A percentile compares a stretch with the other conserved stretches of the same genome.
Conservation (phyloP, 768 basidiomycete genomes). For the Termitomyces sp. region DNA sequence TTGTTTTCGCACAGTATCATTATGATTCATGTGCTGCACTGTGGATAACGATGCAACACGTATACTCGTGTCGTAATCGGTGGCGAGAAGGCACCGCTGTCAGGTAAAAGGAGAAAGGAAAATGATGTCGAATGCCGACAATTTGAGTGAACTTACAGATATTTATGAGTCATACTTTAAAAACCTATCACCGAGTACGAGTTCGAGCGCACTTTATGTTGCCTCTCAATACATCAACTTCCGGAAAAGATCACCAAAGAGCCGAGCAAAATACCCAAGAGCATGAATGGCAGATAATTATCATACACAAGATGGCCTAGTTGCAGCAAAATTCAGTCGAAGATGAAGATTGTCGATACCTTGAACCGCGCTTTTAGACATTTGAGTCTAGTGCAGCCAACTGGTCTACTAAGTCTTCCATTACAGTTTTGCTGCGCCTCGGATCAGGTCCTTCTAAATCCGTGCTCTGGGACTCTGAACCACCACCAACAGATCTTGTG, state of each 20-base stretch:
- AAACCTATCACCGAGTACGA: neutral
- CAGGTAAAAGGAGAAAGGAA: neutral
- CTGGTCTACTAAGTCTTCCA: conserved; percentile 83
- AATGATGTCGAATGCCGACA: neutral
- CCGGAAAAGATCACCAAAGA: neutral
- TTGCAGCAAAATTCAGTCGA: neutral
- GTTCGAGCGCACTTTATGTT: neutral
- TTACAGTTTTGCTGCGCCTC: conserved; percentile 48
- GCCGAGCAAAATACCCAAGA: neutral
- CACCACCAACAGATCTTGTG: conserved; percentile 30
- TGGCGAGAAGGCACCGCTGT: neutral
- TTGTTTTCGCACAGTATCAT: neutral
- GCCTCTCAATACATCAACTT: neutral
- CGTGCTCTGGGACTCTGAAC: conserved; percentile 14
- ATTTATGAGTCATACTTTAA: neutral
- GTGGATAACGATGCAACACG: neutral
- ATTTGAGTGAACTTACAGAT: neutral
- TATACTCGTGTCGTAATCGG: neutral
- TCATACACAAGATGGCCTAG: neutral
- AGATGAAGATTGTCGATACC: neutral
- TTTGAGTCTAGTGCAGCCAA: conserved; percentile 63
- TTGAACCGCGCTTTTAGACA: neutral
- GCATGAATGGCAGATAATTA: neutral
- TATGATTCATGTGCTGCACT: neutral
- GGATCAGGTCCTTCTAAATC: conserved; percentile 12